Conservation (phyloP, 352 stramenopile species). For the Pythium vanterpoolii region DNA sequence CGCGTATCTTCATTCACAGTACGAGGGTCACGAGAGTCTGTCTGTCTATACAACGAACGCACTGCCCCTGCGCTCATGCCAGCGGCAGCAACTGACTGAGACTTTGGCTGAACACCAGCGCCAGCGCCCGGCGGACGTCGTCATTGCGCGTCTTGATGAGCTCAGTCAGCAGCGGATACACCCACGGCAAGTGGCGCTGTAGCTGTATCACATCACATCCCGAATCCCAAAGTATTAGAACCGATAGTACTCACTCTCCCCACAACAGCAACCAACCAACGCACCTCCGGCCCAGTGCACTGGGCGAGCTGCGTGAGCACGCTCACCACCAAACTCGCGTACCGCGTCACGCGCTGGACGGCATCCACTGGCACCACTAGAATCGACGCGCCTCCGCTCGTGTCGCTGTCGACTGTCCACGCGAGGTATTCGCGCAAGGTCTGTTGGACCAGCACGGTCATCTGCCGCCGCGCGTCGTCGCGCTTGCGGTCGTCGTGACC, state of each 20-base stretch:
- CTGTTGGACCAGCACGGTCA: slow-evolving; percentile 63
- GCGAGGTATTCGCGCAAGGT: slow-evolving; percentile 61
- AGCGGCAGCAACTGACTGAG: slow-evolving; percentile 54
- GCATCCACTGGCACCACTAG: slow-evolving; percentile 35
- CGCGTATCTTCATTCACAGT: neutral
- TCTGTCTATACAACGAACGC: slow-evolving; percentile 8
- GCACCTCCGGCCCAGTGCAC: slow-evolving; percentile 54
- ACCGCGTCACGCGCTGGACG: slow-evolving; percentile 49
- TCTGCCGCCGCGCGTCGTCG: slow-evolving; percentile 61
- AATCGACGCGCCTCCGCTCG: neutral
- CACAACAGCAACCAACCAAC: slow-evolving; percentile 8
- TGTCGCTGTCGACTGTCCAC: slow-evolving; percentile 39
- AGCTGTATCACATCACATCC: slow-evolving; percentile 33
- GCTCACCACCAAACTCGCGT: slow-evolving; percentile 50
- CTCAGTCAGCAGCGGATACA: slow-evolving; percentile 76
- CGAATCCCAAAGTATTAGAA: neutral
- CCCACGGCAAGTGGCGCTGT: slow-evolving; percentile 62
- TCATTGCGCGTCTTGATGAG: slow-evolving; percentile 65
- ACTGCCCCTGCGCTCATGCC: slow-evolving; percentile 7
- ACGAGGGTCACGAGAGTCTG: neutral
- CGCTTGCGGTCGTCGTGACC: slow-evolving; percentile 35
- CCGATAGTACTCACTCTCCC: neutral
- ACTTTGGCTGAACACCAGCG: slow-evolving; percentile 61
- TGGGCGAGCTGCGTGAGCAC: slow-evolving; percentile 43
- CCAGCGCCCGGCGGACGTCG: slow-evolving; percentile 60